Percentiles rank a stretch among this genome's conserved stretches.
Conservation (phyloP, 108 stramenopile species). For the Fragilaria crotonensis region DNA sequence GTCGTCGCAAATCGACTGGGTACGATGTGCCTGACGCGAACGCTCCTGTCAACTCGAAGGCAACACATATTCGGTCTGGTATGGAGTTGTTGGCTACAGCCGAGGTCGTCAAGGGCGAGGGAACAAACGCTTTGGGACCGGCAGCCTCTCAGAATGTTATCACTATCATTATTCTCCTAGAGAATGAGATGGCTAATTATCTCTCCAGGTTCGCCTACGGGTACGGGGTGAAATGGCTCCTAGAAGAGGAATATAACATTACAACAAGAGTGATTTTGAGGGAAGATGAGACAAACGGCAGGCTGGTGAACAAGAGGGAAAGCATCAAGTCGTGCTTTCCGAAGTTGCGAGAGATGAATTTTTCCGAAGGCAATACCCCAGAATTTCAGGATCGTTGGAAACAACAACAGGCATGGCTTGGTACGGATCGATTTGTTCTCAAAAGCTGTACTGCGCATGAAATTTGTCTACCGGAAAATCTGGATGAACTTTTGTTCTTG, state of each 20-base stretch:
- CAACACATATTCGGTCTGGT: no score
- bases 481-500: not conserved
- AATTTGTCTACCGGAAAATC: not conserved
- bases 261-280: not conserved
- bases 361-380: constrained; percentile 4
- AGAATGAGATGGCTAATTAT: not conserved
- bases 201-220: not conserved
- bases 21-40: no score
- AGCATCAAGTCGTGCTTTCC: constrained; percentile 28
- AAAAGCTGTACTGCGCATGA: not conserved
- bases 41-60: no score
- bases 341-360: constrained; percentile 15
- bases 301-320: not conserved
- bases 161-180: no score
- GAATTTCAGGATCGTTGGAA: constrained; percentile 12
- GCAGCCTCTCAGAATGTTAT: no score
- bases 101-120: no score
- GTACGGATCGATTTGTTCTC: not conserved
- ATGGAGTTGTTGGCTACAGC: no score
- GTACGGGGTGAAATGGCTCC: not conserved
- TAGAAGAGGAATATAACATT: constrained; percentile 1
- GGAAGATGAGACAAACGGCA: not conserved
- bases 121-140: no score
- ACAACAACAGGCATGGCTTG: constrained; percentile 7
- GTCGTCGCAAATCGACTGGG: no score